Evolutionary conservation across 805 yeast genomes (phyloP), one percentile per base, ranked within the genome.

Genomic region (Metschnikowia henanensis): DNA sequence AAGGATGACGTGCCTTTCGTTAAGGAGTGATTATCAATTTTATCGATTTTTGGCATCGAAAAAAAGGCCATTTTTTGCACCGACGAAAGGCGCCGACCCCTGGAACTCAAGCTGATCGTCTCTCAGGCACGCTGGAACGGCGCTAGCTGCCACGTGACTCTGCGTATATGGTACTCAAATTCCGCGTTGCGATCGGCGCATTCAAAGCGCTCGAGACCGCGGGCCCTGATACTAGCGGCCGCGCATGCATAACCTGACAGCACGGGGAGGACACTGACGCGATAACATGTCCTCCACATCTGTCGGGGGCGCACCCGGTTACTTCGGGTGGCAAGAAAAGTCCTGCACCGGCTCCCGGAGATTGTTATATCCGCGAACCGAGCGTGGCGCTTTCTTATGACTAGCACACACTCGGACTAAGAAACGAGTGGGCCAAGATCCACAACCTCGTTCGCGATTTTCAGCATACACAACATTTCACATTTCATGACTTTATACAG

Each of bases 191-290:
- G 41, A 38, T 31, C 25, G 12, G 35, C 32, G 32, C 19, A n/a
- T 22, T n/a, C n/a, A n/a, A n/a, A n/a, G n/a, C n/a, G n/a, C n/a
- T 30, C 44, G 12, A 5, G 21, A 4, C 15, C 33, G n/a, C 18
- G 39, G 34, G 28, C 29, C 17, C 31, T 39, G 43, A 39, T 37
- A 39, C 43, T 23, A 31, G 22, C 20, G 21, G 21, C n/a, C 19
- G 42, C 35, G 20, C 23, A 39, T 39, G 43, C 43, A 39, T 33
- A 30, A 16, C 37, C 37, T 39, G 43, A 39, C 43, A 39, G 43
- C 20, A 10, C 30, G n/a, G 16, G 17, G 10, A 18, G 17, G 26
- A 28, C 16, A 23, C 8, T 31, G 37, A 39, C 43, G 33, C 43
- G 37, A n/a, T n/a, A 31, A n/a, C 25, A 30, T 20, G 25, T 16